Conservation (phyloP, 208 protist genomes). For the Leishmania turanica region DNA sequence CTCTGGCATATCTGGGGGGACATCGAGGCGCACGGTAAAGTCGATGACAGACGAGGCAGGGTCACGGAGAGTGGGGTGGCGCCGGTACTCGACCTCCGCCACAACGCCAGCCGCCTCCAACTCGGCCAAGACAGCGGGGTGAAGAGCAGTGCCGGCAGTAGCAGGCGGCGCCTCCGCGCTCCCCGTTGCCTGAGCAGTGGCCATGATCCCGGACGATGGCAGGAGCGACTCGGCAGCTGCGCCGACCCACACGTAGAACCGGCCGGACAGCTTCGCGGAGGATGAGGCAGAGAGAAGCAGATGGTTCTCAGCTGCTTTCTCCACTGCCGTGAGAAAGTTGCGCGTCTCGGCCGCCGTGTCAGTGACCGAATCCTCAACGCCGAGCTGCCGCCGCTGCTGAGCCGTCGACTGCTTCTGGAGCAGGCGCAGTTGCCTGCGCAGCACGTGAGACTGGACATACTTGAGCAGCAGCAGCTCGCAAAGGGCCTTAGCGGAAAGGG, state of each 20-base stretch:
- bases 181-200: background rate
- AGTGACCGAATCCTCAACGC: background rate
- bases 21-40: slow-evolving; percentile 31
- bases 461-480: slow-evolving; percentile 17
- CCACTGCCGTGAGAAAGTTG: slow-evolving; percentile 6
- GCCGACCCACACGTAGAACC: slow-evolving; percentile 3
- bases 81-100: slow-evolving; percentile 22
- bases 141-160: slow-evolving; percentile 20
- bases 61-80: background rate
- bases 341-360: slow-evolving; percentile 1
- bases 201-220: background rate
- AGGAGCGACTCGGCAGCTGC: slow-evolving; percentile 6
- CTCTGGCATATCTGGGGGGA: slow-evolving; percentile 32
- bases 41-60: slow-evolving; percentile 11
- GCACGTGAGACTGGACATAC: background rate
- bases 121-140: slow-evolving; percentile 50
- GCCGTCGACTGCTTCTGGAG: background rate
- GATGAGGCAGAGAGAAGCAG: background rate
- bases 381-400: background rate
- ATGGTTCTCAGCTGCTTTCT: background rate
- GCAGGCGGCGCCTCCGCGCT: background rate
- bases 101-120: slow-evolving; percentile 43
- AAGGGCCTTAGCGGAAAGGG: slow-evolving; percentile 6
- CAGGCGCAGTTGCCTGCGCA: slow-evolving; percentile 13
- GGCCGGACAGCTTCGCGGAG: background rate